phyloP scores from a whole-genome alignment of 2,329 filamentous ascomycete species.

The Colletotrichum salicis region DNA sequence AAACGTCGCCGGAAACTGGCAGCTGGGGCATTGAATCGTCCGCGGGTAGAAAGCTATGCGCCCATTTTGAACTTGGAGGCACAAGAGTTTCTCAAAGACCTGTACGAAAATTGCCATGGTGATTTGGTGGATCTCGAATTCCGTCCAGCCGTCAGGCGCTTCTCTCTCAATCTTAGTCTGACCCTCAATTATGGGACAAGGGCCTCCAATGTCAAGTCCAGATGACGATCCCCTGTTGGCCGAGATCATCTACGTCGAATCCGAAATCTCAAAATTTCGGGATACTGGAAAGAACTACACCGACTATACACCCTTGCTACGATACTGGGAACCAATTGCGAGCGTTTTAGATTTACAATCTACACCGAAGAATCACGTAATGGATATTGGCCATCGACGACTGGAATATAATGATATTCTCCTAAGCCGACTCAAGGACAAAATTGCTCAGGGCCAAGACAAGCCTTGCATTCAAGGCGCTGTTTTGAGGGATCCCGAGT shows the following conservation, averaged over 20 bases:
- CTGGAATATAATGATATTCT: constrained; percentile 14
- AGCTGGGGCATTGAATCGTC: constrained; percentile 72
- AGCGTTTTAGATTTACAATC: not conserved
- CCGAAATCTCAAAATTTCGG: constrained; percentile 34
- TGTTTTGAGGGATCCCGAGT: constrained; percentile 15
- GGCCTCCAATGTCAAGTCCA: constrained; percentile 9
- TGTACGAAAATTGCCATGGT: constrained; percentile 63
- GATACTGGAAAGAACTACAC: constrained; percentile 14
- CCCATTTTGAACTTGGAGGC: constrained; percentile 64
- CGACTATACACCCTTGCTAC: constrained; percentile 14
- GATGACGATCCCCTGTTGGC: constrained; percentile 27
- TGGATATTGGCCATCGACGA: constrained; percentile 2
- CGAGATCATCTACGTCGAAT: constrained; percentile 38
- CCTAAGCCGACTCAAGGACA: not conserved
- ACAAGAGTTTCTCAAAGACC: constrained; percentile 66
- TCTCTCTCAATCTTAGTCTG: constrained; percentile 71
- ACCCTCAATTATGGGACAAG: constrained; percentile 74
- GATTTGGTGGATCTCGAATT: constrained; percentile 69
- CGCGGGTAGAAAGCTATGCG: constrained; percentile 73
- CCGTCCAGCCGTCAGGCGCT: constrained; percentile 70
- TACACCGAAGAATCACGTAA: constrained; percentile 1
- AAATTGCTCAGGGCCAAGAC: not conserved
- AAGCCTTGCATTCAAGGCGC: constrained; percentile 22
- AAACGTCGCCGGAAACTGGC: constrained; percentile 73
- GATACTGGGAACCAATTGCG: constrained; percentile 19